Evolutionary conservation across 1,139 yeast species (phyloP).

Genomic region (Chernovozyma sophiae-reginae): DNA sequence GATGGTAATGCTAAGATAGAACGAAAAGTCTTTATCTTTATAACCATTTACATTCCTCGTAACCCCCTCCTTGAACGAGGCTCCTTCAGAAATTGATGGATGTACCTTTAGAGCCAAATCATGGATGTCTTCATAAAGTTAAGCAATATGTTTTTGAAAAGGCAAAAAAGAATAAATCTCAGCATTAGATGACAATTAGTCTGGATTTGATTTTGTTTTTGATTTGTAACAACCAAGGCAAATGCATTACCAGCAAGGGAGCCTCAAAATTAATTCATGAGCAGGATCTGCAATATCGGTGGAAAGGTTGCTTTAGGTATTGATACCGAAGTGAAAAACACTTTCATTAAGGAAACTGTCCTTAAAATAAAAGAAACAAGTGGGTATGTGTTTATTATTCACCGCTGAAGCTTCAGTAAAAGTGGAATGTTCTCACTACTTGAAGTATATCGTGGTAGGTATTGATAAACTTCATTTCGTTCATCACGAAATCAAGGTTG

Average conservation of each 20-base stretch:
- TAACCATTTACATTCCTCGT: slow-evolving; percentile 28
- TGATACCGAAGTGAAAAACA: slow-evolving; percentile 37
- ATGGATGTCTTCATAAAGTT: slow-evolving; percentile 38
- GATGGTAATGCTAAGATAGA: slow-evolving; percentile 28
- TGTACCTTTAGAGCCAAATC: slow-evolving; percentile 30
- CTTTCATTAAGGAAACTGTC: slow-evolving; percentile 32
- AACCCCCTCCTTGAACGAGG: slow-evolving; percentile 27
- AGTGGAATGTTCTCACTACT: no score
- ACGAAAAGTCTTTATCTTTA: slow-evolving; percentile 21
- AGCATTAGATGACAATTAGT: slow-evolving; percentile 41
- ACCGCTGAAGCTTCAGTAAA: slow-evolving; percentile 42
- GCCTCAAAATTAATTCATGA: slow-evolving; percentile 32
- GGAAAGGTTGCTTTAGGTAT: slow-evolving; percentile 29
- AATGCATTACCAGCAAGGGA: slow-evolving; percentile 43
- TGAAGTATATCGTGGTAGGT: slow-evolving; percentile 35
- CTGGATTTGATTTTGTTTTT: slow-evolving; percentile 31
- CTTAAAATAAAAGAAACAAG: slow-evolving; percentile 42
- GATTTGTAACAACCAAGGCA: slow-evolving; percentile 33
- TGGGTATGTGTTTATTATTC: slow-evolving; percentile 47
- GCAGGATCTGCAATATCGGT: slow-evolving; percentile 42
- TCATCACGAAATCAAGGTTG: slow-evolving; percentile 64
- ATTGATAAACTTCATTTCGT: slow-evolving; percentile 17
- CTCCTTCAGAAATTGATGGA: slow-evolving; percentile 23
- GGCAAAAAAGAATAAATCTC: slow-evolving; percentile 40
- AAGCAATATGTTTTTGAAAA: slow-evolving; percentile 35